Evolutionary conservation across 2,329 filamentous ascomycete genomes (phyloP), one percentile per base, ranked within the genome.

Genomic region (Onygenales sp.): DNA sequence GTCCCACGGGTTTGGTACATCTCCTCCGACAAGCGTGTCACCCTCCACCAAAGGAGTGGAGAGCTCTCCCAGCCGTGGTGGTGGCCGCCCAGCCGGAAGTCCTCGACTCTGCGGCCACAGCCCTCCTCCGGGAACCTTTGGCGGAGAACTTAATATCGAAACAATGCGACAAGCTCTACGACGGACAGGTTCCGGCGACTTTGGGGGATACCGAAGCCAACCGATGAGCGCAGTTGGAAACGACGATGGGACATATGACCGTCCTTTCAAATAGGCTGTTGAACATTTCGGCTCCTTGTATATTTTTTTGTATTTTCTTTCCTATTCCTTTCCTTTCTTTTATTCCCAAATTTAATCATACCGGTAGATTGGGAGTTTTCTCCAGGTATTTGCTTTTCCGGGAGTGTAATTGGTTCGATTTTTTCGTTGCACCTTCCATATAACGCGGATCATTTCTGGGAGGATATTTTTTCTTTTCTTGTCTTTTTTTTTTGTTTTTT

Each of bases 131-230:
- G 68, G 76, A 48, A 74, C 56, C 50, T 61, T 75, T 56, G 78
- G 76, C 45, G 81, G 83, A 31, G 91, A 95, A 57, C 74, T 96
- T 55, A 89, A 87, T 55, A 87, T 96, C 59, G 90, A 96, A 75
- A 96, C 91, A 3, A 95, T 96, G 91, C 80, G 85, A 51, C 90
- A 96, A 70, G 91, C 89, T 13, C 74, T 96, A 64, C 79, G 87
- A 65, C 85, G 88, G 68, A 95, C 90, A 11, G 88, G 84, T 44
- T 95, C 89, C 69, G 82, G 86, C 14, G 92, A 96, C 66, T 72
- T 96, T 54, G 72, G 75, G 40, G 71, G 73, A 37, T 65, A 67
- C 40, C 65, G 62, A 51, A 70, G 65, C 47, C 62, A 62, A 33
- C 59, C 67, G 32, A 52, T 60, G 50, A 70, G 66, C 58, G 62